These are phyloP conservation scores for Graphilbum fragrans DNA, from an alignment of 2,329 filamentous ascomycete genomes.

Conservation along the genomic window DNA sequence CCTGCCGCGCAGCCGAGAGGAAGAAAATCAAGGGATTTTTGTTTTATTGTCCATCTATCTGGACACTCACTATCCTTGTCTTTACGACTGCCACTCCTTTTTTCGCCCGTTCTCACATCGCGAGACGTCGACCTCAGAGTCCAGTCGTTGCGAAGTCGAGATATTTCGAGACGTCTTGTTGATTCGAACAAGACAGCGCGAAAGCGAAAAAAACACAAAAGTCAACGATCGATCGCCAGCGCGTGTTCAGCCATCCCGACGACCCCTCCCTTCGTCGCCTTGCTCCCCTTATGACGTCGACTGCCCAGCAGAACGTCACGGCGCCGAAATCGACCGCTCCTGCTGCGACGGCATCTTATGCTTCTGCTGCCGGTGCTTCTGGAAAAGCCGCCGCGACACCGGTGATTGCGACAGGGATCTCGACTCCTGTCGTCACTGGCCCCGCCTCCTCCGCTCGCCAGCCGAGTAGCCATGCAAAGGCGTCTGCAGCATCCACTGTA, in stretches of 20 bases:
- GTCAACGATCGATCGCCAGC: background rate
- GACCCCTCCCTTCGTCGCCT: background rate
- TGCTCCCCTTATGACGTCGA: slow-evolving; percentile 49
- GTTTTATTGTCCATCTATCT: background rate
- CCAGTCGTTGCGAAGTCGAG: too few relatives aligned
- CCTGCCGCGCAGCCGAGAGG: background rate
- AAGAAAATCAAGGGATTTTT: too few relatives aligned
- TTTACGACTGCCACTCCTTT: background rate
- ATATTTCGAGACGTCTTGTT: too few relatives aligned
- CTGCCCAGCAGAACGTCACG: slow-evolving; percentile 43
- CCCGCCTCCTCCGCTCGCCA: slow-evolving; percentile 37
- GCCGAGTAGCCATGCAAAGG: slow-evolving; percentile 47
- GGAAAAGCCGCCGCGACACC: slow-evolving; percentile 52
- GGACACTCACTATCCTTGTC: background rate
- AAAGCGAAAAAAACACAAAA: background rate
- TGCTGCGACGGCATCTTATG: slow-evolving; percentile 49
- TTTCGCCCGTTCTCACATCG: background rate
- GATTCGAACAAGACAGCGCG: background rate
- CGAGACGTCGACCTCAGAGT: background rate
- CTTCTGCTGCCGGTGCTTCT: slow-evolving; percentile 50
- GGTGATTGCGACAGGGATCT: slow-evolving; percentile 47
- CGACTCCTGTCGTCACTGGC: slow-evolving; percentile 42
- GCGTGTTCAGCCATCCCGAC: too few relatives aligned
- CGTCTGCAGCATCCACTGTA: slow-evolving; percentile 62
- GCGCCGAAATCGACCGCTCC: slow-evolving; percentile 44